Percentiles rank a stretch among this genome's conserved stretches.
Evolutionary conservation across 768 basidiomycete species (phyloP).

Genomic region (Podaxis sp.): DNA sequence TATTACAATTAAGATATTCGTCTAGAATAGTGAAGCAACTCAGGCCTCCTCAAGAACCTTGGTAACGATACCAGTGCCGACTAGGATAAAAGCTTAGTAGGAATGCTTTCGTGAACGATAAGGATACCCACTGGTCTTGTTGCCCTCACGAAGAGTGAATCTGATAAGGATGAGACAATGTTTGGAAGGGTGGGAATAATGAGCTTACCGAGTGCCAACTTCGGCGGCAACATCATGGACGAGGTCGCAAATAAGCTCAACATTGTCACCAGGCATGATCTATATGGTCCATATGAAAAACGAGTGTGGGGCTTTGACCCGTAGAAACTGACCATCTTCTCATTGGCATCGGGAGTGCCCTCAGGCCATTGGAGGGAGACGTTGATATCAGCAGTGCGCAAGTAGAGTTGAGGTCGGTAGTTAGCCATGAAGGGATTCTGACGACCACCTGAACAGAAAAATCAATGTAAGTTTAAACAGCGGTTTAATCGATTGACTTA

Average conservation of each 20-base stretch:
- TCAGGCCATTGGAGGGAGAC: constrained; percentile 81
- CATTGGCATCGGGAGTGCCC: constrained; percentile 71
- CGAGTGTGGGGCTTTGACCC: not conserved
- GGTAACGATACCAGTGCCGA: constrained; percentile 93
- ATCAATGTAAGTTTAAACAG: not conserved
- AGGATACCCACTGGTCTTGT: constrained; percentile 72
- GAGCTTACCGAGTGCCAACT: constrained; percentile 66
- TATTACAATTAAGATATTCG: not conserved
- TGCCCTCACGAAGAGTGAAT: constrained; percentile 93
- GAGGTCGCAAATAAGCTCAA: constrained; percentile 85
- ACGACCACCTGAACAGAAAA: constrained; percentile 53
- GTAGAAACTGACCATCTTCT: constrained; percentile 68
- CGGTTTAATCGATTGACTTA: not conserved
- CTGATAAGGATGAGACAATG: constrained; percentile 20
- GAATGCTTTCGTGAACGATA: not conserved
- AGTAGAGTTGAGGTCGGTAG: constrained; percentile 93
- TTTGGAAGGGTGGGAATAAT: not conserved
- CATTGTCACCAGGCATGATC: constrained; percentile 98
- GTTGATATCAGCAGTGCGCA: constrained; percentile 94
- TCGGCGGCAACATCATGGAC: constrained; percentile 87
- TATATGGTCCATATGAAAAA: constrained; percentile 21
- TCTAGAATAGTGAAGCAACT: not conserved
- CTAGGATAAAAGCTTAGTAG: constrained; percentile 30
- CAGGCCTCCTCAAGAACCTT: constrained; percentile 55
- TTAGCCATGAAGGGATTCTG: constrained; percentile 90